Evolutionary conservation across 108 stramenopile genomes (phyloP).

Genomic region (Cyclotella choctawhatcheeana): DNA sequence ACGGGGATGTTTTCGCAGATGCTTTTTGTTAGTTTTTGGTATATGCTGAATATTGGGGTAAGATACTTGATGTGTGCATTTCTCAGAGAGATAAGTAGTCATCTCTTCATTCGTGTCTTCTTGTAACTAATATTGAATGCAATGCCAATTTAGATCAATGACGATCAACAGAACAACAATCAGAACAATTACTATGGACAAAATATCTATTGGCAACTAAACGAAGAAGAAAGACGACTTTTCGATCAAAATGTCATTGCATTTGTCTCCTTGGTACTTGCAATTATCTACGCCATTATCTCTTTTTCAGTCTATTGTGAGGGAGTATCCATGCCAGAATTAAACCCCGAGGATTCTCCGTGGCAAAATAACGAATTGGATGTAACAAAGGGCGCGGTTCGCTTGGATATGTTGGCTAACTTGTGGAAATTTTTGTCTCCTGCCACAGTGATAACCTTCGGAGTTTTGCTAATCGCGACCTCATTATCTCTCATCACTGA

Average conservation of each 20-base stretch:
- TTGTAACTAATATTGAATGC: neutral
- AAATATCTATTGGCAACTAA: slow-evolving; percentile 16
- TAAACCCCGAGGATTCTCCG: slow-evolving; percentile 14
- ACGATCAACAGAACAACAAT: slow-evolving; percentile 11
- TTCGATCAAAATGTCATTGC: slow-evolving; percentile 21
- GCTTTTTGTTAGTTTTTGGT: slow-evolving; percentile 33
- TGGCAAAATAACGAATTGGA: neutral
- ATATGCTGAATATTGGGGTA: slow-evolving; percentile 27
- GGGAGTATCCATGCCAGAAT: slow-evolving; percentile 14
- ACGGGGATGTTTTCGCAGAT: slow-evolving; percentile 20
- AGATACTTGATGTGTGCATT: neutral
- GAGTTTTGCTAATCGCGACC: slow-evolving; percentile 8
- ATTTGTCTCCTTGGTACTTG: slow-evolving; percentile 10
- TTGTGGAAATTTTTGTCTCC: slow-evolving; percentile 18
- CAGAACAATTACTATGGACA: slow-evolving; percentile 18
- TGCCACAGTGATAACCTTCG: slow-evolving; percentile 5
- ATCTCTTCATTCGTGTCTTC: neutral
- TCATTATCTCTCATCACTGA: neutral
- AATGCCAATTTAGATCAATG: neutral
- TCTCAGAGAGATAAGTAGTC: neutral
- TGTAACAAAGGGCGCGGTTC: neutral
- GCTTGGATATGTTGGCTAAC: slow-evolving; percentile 14
- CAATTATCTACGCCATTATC: neutral
- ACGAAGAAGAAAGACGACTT: slow-evolving; percentile 16
- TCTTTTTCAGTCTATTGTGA: slow-evolving; percentile 16